Evolutionary conservation across 768 basidiomycete genomes (phyloP).

Genomic region (Galerina marginata): DNA sequence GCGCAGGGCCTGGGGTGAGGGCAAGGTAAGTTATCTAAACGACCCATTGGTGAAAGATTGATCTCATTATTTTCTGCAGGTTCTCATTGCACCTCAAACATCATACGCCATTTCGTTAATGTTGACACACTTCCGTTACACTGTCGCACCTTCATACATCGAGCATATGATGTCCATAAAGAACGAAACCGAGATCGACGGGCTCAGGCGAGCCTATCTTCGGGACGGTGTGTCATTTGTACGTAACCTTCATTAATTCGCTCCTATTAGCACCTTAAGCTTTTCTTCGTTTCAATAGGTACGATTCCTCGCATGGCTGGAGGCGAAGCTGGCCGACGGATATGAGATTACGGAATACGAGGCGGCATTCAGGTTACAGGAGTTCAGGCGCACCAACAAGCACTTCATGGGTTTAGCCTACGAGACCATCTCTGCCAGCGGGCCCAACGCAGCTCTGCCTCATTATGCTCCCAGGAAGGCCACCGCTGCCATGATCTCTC

Average conservation of each 20-base stretch:
- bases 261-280: slow-evolving; percentile 14
- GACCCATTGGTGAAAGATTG: slow-evolving; percentile 26
- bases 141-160: slow-evolving; percentile 69
- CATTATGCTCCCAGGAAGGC: slow-evolving; percentile 85
- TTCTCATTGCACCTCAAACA: slow-evolving; percentile 74
- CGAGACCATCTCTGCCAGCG: slow-evolving; percentile 88
- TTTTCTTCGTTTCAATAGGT: slow-evolving; percentile 42
- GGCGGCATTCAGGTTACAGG: slow-evolving; percentile 82
- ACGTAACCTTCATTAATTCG: slow-evolving; percentile 36
- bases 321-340: slow-evolving; percentile 74
- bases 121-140: slow-evolving; percentile 83
- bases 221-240: slow-evolving; percentile 89
- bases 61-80: slow-evolving; percentile 7
- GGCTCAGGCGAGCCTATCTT: slow-evolving; percentile 82
- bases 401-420: slow-evolving; percentile 87
- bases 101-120: slow-evolving; percentile 86
- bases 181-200: slow-evolving; percentile 85
- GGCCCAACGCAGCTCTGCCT: slow-evolving; percentile 91
- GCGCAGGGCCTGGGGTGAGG: slow-evolving; percentile 76
- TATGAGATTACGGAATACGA: slow-evolving; percentile 92
- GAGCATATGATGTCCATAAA: slow-evolving; percentile 87
- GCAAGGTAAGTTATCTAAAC: slow-evolving; percentile 45
- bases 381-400: slow-evolving; percentile 73
- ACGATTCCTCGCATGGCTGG: slow-evolving; percentile 91
- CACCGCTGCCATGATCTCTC: slow-evolving; percentile 74